Evolutionary conservation across 2,329 filamentous ascomycete species (phyloP).

Genomic region (Penicillium sp.): DNA sequence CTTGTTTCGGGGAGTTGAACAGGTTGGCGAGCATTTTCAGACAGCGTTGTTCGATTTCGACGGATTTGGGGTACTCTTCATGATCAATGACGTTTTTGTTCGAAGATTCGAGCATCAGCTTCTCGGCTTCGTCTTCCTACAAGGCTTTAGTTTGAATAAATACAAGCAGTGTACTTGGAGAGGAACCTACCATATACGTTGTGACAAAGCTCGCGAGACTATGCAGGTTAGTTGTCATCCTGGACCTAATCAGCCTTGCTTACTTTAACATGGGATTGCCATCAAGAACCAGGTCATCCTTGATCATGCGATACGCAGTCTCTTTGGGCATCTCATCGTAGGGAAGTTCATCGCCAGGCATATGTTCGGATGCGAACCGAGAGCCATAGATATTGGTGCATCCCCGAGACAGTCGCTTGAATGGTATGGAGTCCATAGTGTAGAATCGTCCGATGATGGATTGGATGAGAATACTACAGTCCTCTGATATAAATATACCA

Average conservation of each 20-base stretch:
- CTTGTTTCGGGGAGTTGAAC: constrained; percentile 71
- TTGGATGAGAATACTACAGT: background rate
- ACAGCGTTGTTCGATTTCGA: constrained; percentile 88
- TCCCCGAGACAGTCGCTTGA: constrained; percentile 50
- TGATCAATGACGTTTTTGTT: constrained; percentile 96
- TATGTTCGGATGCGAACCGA: constrained; percentile 74
- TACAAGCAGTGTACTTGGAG: too few species aligned
- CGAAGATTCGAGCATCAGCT: constrained; percentile 90
- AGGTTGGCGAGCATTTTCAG: constrained; percentile 87
- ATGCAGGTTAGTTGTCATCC: constrained; percentile 10
- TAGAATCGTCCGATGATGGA: background rate
- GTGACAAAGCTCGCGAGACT: constrained; percentile 92
- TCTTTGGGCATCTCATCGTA: constrained; percentile 87
- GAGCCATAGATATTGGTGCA: constrained; percentile 86
- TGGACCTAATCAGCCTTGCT: constrained; percentile 2
- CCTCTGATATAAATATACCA: too few species aligned
- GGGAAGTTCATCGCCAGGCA: constrained; percentile 83
- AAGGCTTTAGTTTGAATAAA: background rate
- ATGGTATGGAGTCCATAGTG: background rate
- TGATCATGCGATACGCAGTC: constrained; percentile 93
- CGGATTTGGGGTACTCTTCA: constrained; percentile 78
- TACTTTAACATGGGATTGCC: constrained; percentile 78
- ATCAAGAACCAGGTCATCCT: constrained; percentile 88
- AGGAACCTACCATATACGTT: constrained; percentile 77
- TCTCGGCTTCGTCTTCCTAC: constrained; percentile 89